Conservation (phyloP, 495 filamentous ascomycete species). For the Apiosordaria backusii region DNA sequence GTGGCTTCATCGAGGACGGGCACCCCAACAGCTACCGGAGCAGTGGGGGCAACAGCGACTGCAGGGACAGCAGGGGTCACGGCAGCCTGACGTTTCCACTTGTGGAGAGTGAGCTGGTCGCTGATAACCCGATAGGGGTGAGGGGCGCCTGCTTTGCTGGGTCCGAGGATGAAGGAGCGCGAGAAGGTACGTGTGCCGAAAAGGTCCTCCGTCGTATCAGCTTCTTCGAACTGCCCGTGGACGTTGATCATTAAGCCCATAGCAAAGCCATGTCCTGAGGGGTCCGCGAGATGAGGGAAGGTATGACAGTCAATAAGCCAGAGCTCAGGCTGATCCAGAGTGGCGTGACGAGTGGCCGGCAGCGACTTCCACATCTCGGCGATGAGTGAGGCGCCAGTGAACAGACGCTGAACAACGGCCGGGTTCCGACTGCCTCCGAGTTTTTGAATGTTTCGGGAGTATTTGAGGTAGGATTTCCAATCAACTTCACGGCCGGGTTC, state of each 20-base stretch:
- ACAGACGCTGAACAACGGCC: conserved; percentile 60
- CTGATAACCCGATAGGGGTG: conserved; percentile 65
- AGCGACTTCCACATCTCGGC: conserved; percentile 62
- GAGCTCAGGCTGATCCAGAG: conserved; percentile 56
- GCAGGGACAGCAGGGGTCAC: conserved; percentile 8
- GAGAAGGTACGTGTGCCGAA: conserved; percentile 71
- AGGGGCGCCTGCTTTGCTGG: conserved; percentile 54
- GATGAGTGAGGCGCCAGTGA: conserved; percentile 63
- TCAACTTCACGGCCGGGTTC: conserved; percentile 41
- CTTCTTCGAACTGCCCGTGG: conserved; percentile 80
- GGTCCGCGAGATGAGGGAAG: conserved; percentile 67
- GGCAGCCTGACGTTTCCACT: conserved; percentile 33
- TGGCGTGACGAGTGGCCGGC: conserved; percentile 72
- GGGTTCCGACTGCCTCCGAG: conserved; percentile 50
- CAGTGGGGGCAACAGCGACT: background rate
- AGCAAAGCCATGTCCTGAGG: conserved; percentile 53
- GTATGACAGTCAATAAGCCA: conserved; percentile 83
- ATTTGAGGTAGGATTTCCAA: conserved; percentile 75
- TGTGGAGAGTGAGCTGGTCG: conserved; percentile 70
- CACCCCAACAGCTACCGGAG: conserved; percentile 1
- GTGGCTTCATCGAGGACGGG: conserved; percentile 42
- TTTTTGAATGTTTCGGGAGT: conserved; percentile 74
- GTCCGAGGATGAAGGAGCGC: conserved; percentile 78
- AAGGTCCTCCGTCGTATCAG: conserved; percentile 50
- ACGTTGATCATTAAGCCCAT: conserved; percentile 76